Conservation (phyloP, 2,329 filamentous ascomycete species). For the Fusarium falciforme region DNA sequence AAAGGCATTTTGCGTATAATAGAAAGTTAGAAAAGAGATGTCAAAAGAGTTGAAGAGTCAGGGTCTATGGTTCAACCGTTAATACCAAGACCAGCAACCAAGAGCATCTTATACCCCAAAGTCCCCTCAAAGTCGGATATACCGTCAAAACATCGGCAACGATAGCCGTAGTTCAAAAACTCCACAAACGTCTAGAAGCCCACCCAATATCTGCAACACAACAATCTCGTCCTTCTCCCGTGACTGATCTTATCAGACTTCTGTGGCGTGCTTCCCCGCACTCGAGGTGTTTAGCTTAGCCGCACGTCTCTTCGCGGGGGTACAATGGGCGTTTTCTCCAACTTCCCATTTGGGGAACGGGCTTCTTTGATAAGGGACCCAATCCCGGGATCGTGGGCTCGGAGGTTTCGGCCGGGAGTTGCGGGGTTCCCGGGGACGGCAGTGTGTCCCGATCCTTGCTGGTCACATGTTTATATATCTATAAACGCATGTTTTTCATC, state of each 20-base stretch:
- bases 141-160: not conserved
- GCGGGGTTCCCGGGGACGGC: not conserved
- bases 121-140: not conserved
- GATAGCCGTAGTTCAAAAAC: not conserved
- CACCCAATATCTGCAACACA: not conserved
- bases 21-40: fast-evolving
- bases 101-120: not conserved
- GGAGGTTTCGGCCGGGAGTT: not conserved
- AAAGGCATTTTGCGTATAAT: constrained; percentile 11
- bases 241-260: not conserved
- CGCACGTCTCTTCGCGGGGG: not conserved
- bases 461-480: not conserved
- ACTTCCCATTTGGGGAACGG: not conserved
- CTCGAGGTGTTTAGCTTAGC: not conserved
- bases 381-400: not conserved
- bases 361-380: not conserved
- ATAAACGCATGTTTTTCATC: not conserved
- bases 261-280: not conserved
- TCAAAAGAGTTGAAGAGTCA: not conserved
- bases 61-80: not conserved
- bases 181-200: not conserved
- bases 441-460: not conserved
- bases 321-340: not conserved
- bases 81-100: not conserved
- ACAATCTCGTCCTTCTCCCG: not conserved